phyloP scores from a whole-genome alignment of 257 asterid genomes.

The Solanum virginianum region DNA sequence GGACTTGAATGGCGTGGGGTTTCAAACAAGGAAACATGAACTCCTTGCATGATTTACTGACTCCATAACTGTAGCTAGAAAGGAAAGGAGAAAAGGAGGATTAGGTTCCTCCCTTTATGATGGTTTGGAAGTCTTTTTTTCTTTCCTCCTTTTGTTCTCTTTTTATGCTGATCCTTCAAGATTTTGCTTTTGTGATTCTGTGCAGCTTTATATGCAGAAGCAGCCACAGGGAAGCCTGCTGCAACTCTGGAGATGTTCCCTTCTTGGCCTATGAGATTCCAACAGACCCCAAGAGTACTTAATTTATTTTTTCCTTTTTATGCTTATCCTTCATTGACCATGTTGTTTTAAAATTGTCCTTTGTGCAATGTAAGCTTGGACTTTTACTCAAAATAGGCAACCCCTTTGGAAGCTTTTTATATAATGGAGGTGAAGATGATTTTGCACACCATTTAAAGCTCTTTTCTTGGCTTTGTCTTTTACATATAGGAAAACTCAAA shows the following conservation, averaged over 20 bases:
- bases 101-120: conserved; percentile 22
- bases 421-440: background rate
- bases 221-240: conserved; percentile 42
- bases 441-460: conserved; percentile 1
- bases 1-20: conserved; percentile 65
- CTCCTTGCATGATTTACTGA: conserved; percentile 60
- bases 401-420: background rate
- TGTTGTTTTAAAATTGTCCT: background rate
- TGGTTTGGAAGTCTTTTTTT: background rate
- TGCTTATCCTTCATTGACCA: conserved; percentile 1
- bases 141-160: background rate
- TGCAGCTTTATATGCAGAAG: conserved; percentile 70
- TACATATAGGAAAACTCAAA: conserved; percentile 38
- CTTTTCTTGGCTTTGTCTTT: conserved; percentile 11
- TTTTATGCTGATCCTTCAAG: conserved; percentile 28
- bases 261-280: conserved; percentile 87
- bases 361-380: background rate
- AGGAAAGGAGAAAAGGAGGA: background rate
- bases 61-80: conserved; percentile 50
- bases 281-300: conserved; percentile 39
- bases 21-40: conserved; percentile 57
- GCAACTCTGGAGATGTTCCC: conserved; percentile 98
- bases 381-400: background rate
- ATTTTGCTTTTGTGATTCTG: conserved; percentile 46
- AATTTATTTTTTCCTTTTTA: background rate